Base-by-base conservation (phyloP, 345 rosid species). In the Euphorbia tirucalli region DNA sequence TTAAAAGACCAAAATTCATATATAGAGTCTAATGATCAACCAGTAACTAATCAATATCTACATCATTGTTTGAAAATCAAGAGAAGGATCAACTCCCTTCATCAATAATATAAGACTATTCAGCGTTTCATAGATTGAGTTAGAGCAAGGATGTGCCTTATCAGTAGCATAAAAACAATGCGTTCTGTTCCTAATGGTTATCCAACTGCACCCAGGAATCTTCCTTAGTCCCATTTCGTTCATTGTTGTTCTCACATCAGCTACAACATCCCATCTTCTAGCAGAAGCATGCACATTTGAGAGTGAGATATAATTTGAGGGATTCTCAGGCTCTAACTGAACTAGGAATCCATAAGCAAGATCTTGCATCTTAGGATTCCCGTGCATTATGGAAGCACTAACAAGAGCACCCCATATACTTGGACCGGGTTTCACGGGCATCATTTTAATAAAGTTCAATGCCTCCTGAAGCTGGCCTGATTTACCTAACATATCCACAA, bases 151-250 rank as follows among this genome's bases (percentile, higher is more conserved):
- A 81, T 88, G 92, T 62, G 61, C 74, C 70, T 82, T 82, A 76
- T 90, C 96, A 7, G 89, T 75, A 15, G 81, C 89, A 61, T 56
- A 83, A 62, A 88, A 90, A 77, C 78, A 78, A 80, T 82, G 85
- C 30, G 88, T 83, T 30, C 61, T 74, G 49, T 82, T 83, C 68
- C 73, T 66, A 62, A 87, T 77, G 74, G 68, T 85, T 60, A 87
- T 85, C 91, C 93, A 87, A 84, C 93, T 88, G 80, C 87, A 90
- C 21, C 93, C 89, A 37, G 96, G 88, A 61, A 90, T 79, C 81
- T 88, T 90, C 74, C 68, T 84, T 55, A 90, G 69, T 39, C 90
- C 88, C 68, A 61, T 80, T 67, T 85, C 75, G 60, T 84, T 85
- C 93, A 90, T 90, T 69, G 62, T 55, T 74, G 77, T 77, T 77